Evolutionary conservation across 768 basidiomycete species (phyloP).

Genomic region (Suillus discolor): DNA sequence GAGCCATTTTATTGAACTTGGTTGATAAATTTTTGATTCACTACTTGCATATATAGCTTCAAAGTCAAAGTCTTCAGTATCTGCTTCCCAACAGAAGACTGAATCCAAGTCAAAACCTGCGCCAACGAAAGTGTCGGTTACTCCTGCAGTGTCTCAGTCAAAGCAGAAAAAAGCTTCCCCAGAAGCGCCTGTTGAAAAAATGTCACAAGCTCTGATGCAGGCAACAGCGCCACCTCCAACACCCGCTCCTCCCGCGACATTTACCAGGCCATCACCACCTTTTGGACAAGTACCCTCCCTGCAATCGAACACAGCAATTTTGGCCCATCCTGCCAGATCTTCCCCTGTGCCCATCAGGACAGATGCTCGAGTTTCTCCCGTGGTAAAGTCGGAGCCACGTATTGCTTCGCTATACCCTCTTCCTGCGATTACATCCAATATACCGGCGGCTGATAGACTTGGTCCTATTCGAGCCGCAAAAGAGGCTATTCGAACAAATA

Average conservation of each 20-base stretch:
- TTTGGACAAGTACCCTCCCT: background rate
- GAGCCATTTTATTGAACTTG: background rate
- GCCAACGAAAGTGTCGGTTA: background rate
- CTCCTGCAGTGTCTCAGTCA: background rate
- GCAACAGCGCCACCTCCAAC: constrained; percentile 8
- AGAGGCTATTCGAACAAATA: constrained; percentile 22
- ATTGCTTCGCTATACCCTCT: constrained; percentile 6
- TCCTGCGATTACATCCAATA: constrained; percentile 11
- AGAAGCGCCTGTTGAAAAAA: background rate
- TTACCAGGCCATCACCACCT: background rate
- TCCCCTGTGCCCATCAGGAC: constrained; percentile 1
- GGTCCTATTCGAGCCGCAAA: constrained; percentile 37
- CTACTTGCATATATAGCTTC: background rate
- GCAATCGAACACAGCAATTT: background rate
- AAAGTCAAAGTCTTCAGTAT: constrained; percentile 7
- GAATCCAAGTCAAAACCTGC: background rate
- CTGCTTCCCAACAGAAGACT: background rate
- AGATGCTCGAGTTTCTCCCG: constrained; percentile 16
- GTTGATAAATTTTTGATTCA: background rate
- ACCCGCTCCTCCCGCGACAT: background rate
- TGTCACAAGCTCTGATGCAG: background rate
- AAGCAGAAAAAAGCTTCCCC: background rate
- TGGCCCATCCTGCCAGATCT: background rate
- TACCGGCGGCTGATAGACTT: constrained; percentile 26
- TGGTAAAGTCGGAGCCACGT: constrained; percentile 23